Evolutionary conservation across 176 grass and related monocot genomes (phyloP).

Genomic region (Lolium multiflorum): DNA sequence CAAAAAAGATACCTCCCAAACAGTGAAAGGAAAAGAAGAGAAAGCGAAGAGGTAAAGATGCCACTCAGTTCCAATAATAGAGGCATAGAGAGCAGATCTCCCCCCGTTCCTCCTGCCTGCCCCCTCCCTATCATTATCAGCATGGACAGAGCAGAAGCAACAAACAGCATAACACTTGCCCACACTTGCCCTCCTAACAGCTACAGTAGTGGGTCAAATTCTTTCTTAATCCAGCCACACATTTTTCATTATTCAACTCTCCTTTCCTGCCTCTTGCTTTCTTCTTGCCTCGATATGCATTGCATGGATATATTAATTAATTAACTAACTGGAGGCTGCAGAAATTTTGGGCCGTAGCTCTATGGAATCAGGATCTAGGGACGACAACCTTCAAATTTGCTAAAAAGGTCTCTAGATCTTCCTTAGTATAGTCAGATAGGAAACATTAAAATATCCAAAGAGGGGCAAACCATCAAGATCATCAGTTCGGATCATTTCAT

Average conservation of each 20-base stretch:
- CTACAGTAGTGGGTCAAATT: slow-evolving; percentile 34
- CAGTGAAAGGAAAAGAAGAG: slow-evolving; percentile 54
- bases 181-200: slow-evolving; percentile 46
- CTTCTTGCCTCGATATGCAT: slow-evolving; percentile 24
- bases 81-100: slow-evolving; percentile 50
- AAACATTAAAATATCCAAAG: slow-evolving; percentile 59
- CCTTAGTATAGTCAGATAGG: slow-evolving; percentile 43
- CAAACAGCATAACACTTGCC: slow-evolving; percentile 52
- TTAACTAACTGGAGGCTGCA: slow-evolving; percentile 21
- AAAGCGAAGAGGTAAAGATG: slow-evolving; percentile 44
- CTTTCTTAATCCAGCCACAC: slow-evolving; percentile 39
- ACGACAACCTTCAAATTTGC: slow-evolving; percentile 53
- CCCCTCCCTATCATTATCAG: slow-evolving; percentile 44
- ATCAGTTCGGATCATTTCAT: slow-evolving; percentile 41
- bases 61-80: slow-evolving; percentile 61
- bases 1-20: slow-evolving; percentile 43
- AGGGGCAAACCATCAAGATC: slow-evolving; percentile 35
- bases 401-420: slow-evolving; percentile 52
- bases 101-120: slow-evolving; percentile 16
- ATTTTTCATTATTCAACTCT: slow-evolving; percentile 27
- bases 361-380: slow-evolving; percentile 56
- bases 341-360: slow-evolving; percentile 24
- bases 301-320: background rate
- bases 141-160: slow-evolving; percentile 48
- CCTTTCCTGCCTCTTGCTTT: slow-evolving; percentile 33